Evolutionary conservation across 257 asterid species (phyloP).

Genomic region (Penstemon eatonii): DNA sequence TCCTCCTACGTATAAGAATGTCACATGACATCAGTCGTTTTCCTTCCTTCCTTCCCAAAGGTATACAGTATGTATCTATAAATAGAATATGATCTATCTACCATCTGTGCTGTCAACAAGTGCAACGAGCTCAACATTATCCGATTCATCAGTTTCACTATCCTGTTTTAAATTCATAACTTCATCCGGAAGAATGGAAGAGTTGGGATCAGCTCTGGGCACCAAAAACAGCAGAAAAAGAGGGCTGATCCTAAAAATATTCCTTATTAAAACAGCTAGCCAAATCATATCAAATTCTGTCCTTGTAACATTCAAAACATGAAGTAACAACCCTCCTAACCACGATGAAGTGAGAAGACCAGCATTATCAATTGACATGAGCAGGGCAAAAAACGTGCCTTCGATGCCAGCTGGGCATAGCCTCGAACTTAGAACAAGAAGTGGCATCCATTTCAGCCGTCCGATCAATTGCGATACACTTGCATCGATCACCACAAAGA

Average conservation of each 20-base stretch:
- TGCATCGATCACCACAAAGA: constrained; percentile 78
- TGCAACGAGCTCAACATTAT: constrained; percentile 74
- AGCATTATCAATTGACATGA: constrained; percentile 85
- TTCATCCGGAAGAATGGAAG: constrained; percentile 55
- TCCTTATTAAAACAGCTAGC: constrained; percentile 75
- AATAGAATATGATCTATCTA: constrained; percentile 28
- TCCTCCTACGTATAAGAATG: neutral
- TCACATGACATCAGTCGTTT: neutral
- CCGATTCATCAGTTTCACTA: constrained; percentile 34
- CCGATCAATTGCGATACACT: constrained; percentile 74
- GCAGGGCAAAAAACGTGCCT: constrained; percentile 89
- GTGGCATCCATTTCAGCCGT: constrained; percentile 95
- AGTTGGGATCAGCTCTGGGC: constrained; percentile 62
- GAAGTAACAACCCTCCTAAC: constrained; percentile 85
- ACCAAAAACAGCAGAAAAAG: constrained; percentile 61
- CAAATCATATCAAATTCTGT: constrained; percentile 62
- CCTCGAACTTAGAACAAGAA: constrained; percentile 79
- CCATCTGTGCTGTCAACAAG: constrained; percentile 49
- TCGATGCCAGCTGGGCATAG: constrained; percentile 90
- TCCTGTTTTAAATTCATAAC: constrained; percentile 35
- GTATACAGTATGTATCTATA: neutral
- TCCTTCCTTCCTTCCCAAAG: neutral
- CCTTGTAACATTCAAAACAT: constrained; percentile 62
- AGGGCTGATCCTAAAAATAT: constrained; percentile 58
- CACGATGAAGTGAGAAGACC: constrained; percentile 84